These are phyloP conservation scores for Naganishia randhawae DNA, from an alignment of 768 basidiomycete genomes.

Conservation along the genomic window DNA sequence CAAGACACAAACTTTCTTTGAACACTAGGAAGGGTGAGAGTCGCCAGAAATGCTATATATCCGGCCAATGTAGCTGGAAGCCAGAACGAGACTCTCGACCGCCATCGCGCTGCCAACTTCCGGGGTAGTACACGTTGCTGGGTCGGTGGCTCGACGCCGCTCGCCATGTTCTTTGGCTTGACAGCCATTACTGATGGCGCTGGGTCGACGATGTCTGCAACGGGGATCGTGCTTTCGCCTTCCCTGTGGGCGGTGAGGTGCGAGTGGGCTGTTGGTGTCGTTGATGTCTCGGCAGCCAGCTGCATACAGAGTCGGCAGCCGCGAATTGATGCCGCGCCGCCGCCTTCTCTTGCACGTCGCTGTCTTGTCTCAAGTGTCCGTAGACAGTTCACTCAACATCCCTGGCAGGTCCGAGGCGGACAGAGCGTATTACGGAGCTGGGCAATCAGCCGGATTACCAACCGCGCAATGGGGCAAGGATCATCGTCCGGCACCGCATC, in stretches of 20 bases:
- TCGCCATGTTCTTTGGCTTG: neutral
- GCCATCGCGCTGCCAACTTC: neutral
- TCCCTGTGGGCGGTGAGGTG: neutral
- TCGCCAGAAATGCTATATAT: constrained; percentile 58
- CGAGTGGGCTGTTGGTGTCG: neutral
- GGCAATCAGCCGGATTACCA: too few relatives aligned
- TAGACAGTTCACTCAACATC: constrained; percentile 20
- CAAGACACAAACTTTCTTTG: constrained; percentile 64
- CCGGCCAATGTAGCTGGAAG: constrained; percentile 2
- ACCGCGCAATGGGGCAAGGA: constrained; percentile 49
- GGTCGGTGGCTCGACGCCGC: neutral
- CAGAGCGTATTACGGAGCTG: too few relatives aligned
- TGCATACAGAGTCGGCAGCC: neutral
- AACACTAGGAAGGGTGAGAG: constrained; percentile 62
- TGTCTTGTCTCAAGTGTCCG: neutral
- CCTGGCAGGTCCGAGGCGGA: neutral
- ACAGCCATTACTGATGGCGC: neutral
- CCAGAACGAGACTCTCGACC: constrained; percentile 6
- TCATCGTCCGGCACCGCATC: constrained; percentile 39
- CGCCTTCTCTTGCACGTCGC: neutral
- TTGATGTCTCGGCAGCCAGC: constrained; percentile 19
- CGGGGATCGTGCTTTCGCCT: neutral
- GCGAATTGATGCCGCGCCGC: neutral
- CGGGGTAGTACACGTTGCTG: neutral
- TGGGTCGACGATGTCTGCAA: neutral